phyloP scores from a whole-genome alignment of 257 asterid species.

The Vinca minor region DNA sequence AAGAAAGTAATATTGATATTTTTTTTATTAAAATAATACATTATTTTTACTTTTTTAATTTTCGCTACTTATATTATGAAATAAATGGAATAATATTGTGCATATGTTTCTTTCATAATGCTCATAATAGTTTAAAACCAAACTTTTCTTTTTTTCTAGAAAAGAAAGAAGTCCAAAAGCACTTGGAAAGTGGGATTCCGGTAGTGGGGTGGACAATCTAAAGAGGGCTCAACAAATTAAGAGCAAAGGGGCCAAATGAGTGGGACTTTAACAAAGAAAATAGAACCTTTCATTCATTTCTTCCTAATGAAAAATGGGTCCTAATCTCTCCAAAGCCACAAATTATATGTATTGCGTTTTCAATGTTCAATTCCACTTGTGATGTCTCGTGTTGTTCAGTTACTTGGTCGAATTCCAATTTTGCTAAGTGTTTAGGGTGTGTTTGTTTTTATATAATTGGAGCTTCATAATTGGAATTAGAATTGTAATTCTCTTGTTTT shows the following conservation, averaged over 20 bases:
- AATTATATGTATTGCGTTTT: neutral
- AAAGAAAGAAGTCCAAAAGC: constrained; percentile 2
- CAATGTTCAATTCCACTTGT: neutral
- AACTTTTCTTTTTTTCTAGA: neutral
- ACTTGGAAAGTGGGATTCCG: constrained; percentile 15
- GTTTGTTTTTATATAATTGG: too few relatives aligned
- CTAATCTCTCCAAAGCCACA: constrained; percentile 6
- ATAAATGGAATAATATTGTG: neutral
- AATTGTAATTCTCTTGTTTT: too few relatives aligned
- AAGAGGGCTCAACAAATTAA: constrained; percentile 7
- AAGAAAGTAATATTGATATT: too few relatives aligned
- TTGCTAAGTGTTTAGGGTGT: constrained; percentile 2
- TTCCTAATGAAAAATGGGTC: too few relatives aligned
- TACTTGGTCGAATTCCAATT: constrained; percentile 10
- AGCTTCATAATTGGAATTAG: too few relatives aligned
- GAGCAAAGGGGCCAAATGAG: constrained; percentile 20
- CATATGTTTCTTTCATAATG: neutral
- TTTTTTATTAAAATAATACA: too few relatives aligned
- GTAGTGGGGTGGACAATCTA: constrained; percentile 12
- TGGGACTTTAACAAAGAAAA: constrained; percentile 35
- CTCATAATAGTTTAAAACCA: neutral
- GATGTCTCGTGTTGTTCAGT: constrained; percentile 7
- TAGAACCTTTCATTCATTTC: constrained; percentile 15
- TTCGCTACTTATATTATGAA: too few relatives aligned
- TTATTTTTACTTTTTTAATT: too few relatives aligned